A percentile compares a stretch with the other conserved stretches of the same genome.
phyloP scores from a whole-genome alignment of 805 yeast genomes.

The Spathaspora hagerdaliae region DNA sequence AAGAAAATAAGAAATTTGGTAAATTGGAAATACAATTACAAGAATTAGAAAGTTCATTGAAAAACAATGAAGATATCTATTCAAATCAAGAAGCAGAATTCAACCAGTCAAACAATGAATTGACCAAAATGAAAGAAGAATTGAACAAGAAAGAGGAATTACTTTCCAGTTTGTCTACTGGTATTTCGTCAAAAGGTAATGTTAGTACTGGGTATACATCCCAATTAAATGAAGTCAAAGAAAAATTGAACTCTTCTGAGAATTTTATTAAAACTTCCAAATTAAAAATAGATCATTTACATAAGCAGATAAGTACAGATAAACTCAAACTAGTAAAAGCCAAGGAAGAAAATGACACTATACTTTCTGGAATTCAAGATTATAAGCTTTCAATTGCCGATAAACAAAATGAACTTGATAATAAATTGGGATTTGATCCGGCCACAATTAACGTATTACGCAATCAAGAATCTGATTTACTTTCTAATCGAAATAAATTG shows the following conservation, averaged over 20 bases:
- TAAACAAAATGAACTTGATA: conserved; percentile 40
- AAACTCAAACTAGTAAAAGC: conserved; percentile 53
- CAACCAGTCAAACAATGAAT: conserved; percentile 36
- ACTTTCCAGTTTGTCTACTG: conserved; percentile 77
- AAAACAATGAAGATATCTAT: conserved; percentile 34
- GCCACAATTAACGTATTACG: conserved; percentile 40
- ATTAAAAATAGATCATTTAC: conserved; percentile 55
- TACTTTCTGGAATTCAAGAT: conserved; percentile 40
- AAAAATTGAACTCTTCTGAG: conserved; percentile 47
- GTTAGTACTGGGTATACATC: conserved; percentile 73
- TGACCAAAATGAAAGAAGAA: conserved; percentile 43
- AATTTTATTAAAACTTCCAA: conserved; percentile 57
- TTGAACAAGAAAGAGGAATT: conserved; percentile 69
- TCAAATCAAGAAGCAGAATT: conserved; percentile 43
- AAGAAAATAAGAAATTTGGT: conserved; percentile 41
- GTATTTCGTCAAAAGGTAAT: conserved; percentile 79
- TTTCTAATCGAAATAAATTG: conserved; percentile 41
- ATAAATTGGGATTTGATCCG: conserved; percentile 55
- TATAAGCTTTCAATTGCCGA: conserved; percentile 34
- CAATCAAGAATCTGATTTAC: conserved; percentile 40
- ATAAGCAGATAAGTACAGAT: conserved; percentile 46
- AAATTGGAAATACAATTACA: conserved; percentile 29
- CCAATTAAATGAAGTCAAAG: conserved; percentile 64
- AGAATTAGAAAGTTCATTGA: conserved; percentile 28
- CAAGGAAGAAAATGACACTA: conserved; percentile 38